Base-by-base conservation (phyloP, 116 monocot species). In the Phalaenopsis hybrid region DNA sequence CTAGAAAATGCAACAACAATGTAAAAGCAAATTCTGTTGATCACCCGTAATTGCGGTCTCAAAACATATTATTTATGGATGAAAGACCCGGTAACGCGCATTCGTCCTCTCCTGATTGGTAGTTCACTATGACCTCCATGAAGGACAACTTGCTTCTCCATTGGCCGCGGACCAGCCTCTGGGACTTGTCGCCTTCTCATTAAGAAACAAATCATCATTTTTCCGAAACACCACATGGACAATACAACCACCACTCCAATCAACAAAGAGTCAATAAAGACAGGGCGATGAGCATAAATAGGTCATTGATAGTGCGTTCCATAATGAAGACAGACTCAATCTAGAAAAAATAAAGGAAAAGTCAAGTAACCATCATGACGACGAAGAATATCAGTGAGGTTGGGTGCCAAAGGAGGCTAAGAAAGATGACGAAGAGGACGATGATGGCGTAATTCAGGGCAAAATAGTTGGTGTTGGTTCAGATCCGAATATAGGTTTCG, bases 341-440 rank as follows among this genome's bases (percentile, higher is more conserved):
- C 16, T 81, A 78, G 58, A 81, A 81, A 57, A 78, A 73, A 67
- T 81, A 81, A 45, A 81, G 81, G 81, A 85, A 72, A 69, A 83
- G 83, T 79, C 85, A 96, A 55, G 79, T 82, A 73, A 76, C 80
- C 85, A 96, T 87, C 88, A 83, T 81, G 86, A 78, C 84, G 81
- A 88, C 10, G 87, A 96, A 90, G 78, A 91, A 94, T 82, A 96
- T 90, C 77, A 94, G 87, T 45, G 92, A 92, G 79, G 88, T 52
- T 12, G 94, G 94, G 75, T 90, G 91, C 90, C 92, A 72, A 41
- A 72, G 72, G 13, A 72, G 41, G 34, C 72, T 41, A 34, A 44
- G 68, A 81, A 74, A 67, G 74, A 76, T 10, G 67, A 57, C 28
- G 28, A 28, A 28, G 28, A 28, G 28, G 28, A 28, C 78, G 49